A percentile compares a stretch with the other conserved stretches of the same genome.
Conservation (phyloP, 208 protist genomes). For the Wallacemonas sp. region DNA sequence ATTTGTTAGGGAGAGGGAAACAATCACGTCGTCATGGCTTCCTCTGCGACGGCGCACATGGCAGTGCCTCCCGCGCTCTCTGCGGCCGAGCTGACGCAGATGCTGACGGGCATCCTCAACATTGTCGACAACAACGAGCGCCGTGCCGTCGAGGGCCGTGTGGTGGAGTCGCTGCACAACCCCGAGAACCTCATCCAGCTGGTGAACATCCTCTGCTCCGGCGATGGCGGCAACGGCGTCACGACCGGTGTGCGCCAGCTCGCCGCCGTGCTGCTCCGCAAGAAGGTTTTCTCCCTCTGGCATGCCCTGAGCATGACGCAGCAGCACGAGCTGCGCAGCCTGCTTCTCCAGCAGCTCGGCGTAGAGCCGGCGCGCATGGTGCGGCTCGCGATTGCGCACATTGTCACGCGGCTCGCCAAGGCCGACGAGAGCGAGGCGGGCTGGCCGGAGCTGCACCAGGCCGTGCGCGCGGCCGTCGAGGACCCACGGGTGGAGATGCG, state of each 20-base stretch:
- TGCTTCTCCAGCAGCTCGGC: slow-evolving; percentile 68
- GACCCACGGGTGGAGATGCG: slow-evolving; percentile 68
- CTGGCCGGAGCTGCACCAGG: slow-evolving; percentile 75
- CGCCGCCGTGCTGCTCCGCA: slow-evolving; percentile 81
- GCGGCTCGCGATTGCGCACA: slow-evolving; percentile 81
- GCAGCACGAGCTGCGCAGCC: slow-evolving; percentile 52
- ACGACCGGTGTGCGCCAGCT: slow-evolving; percentile 74
- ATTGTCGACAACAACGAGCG: slow-evolving; percentile 71
- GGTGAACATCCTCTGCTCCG: slow-evolving; percentile 45
- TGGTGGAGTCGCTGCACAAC: slow-evolving; percentile 46
- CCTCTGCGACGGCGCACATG: background rate
- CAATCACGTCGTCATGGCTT: slow-evolving; percentile 12
- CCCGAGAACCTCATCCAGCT: slow-evolving; percentile 49
- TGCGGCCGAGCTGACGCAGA: slow-evolving; percentile 44
- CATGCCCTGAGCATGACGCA: slow-evolving; percentile 34
- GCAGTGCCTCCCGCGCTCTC: background rate
- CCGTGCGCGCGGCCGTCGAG: slow-evolving; percentile 42
- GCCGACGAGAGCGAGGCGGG: slow-evolving; percentile 45
- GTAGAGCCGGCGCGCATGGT: slow-evolving; percentile 62
- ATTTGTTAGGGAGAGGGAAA: no score
- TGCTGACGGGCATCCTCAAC: slow-evolving; percentile 60
- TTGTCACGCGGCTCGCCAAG: slow-evolving; percentile 73
- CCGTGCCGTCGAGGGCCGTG: slow-evolving; percentile 44
- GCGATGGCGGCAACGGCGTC: slow-evolving; percentile 17
- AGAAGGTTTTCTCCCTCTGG: slow-evolving; percentile 80